Base-by-base conservation (phyloP, 441 rosid species). In the Erodium moschatum region DNA sequence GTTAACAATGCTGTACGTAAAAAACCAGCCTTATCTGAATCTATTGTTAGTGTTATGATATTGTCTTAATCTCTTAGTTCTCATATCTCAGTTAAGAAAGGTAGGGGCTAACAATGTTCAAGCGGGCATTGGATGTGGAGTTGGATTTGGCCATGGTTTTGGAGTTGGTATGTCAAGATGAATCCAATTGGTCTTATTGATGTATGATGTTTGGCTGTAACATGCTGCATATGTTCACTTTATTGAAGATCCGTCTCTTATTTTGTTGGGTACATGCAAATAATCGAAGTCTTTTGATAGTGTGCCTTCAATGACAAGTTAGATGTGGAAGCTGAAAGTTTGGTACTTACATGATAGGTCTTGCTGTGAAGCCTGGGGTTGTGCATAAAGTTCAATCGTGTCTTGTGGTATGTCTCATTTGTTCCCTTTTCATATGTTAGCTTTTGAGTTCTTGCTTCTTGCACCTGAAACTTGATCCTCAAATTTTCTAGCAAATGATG, bases 131-230 rank as follows among this genome's bases (percentile, higher is more conserved):
- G 96, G 98, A 50, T 92, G 98, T 66, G 97, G 98, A 81, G 84
- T 90, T 68, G 98, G 98, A 64, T 85, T 92, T 52, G 98, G 98
- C 77, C 93, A 90, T 79, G 98, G 97, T 56, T 84, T 92, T 77
- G 98, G 98, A 77, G 77, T 87, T 24, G 98, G 98, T 93, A 89
- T 72, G 87, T 69, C 40, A 56, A 62, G 44, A 16, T 6, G 16
- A 18, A 16, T 52, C 18, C 1, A n/a, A 52, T 52, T 52, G 20
- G 9, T 52, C 19, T 6, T 52, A 52, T 52, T 4, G 6, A 4
- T 18, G 19, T 8, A 19, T 56, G 63, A 19, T 56, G 62, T 56
- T 56, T 56, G 11, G 9, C 27, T 18, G 31, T 29, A 29, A 29
- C 3, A 29, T 29, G 31, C 31, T 29, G 31, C 31, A 29, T 29